Base-by-base conservation (phyloP, 1,284 basidiomycete species). In the Melampsora americana region DNA sequence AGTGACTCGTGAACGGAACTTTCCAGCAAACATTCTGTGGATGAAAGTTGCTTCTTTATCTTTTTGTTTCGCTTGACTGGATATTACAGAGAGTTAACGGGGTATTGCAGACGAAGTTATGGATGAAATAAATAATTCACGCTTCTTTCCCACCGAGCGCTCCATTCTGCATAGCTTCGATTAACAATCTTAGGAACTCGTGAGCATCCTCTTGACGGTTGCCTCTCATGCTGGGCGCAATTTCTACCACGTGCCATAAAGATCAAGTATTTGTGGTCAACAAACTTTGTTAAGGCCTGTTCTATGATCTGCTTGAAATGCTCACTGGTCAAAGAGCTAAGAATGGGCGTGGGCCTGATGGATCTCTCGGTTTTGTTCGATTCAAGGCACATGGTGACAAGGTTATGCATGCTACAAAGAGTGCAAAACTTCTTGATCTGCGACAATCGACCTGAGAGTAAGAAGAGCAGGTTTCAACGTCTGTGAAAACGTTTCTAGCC, bases 191-290 rank as follows among this genome's bases (percentile, higher is more conserved):
- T 69, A 99, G 88, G 81, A 99, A 99, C 83, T 99, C 96, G 83
- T 99, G 96, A 3, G 95, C 90, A 83, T 99, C 96, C 83, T 99
- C 96, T 84, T 99, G 96, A 78, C 93, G 86, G n/a, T 92, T 93
- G 82, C 86, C 87, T 67, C 90, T 88, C 86, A 99, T 89, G 79
- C 93, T 90, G 83, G 93, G 94, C 18, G 94, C 94, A 79, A 99
- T 95, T 14, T 86, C 93, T 95, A 80, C 2, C 18, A 16, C 30
- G 3, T 48, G n/a, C 48, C 32, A 56, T 66, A 56, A 5, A 14
- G 16, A 39, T 75, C 16, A 62, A 32, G 18, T 12, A 59, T 11
- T n/a, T 59, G 48, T 18, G 11, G 23, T 48, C 1, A 14, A 18
- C n/a, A 16, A 4, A 9, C 50, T 28, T 23, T 20, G 26, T n/a